Base-by-base conservation (phyloP, 805 yeast species). In the Suhomyces kilbournensis region DNA sequence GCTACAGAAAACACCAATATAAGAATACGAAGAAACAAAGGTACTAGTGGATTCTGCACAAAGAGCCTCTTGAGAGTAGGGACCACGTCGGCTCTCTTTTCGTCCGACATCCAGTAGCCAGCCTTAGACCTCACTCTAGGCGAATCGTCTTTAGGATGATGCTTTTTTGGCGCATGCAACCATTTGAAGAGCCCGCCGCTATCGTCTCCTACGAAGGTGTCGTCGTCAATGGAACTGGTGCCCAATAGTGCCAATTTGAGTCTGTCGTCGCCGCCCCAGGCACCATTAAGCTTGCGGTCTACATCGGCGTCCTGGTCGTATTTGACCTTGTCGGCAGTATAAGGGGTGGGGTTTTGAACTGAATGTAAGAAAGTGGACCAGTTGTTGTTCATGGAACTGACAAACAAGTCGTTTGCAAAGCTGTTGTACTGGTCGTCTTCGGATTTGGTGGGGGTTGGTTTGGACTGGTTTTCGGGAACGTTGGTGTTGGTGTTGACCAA, bases 31-130 rank as follows among this genome's bases (percentile, higher is more conserved):
- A 93, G 79, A 22, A 86, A 77, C 47, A 93, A 73, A 1, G 97
- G 97, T 10, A 91, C 77, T 59, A 88, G 85, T 17, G 96, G 92
- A 65, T 88, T 90, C 56, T 83, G 82, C 50, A 88, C 77, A 30
- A 92, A 70, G 25, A 86, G 70, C 44, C 84, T 75, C 50, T 74
- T 74, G 9, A 91, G 59, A 30, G 79, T 75, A 2, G 94, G 89
- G 50, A 79, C 72, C 82, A 90, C 79, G 57, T 81, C 83, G 51
- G 80, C 80, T 54, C 85, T 75, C 53, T 79, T 86, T 62, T 75
- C 84, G 53, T 78, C 74, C 53, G 85, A 77, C 84, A 81, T 80
- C 90, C 89, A 85, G 63, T 83, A 84, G 6, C 84, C 83, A 0
- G 88, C 88, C 52, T 76, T 77, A 14, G 85, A 76, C 47, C 82